Percentiles rank a stretch among this genome's conserved stretches.
phyloP scores from a whole-genome alignment of 2,329 filamentous ascomycete species.

The Ceratocystis albifundus region DNA sequence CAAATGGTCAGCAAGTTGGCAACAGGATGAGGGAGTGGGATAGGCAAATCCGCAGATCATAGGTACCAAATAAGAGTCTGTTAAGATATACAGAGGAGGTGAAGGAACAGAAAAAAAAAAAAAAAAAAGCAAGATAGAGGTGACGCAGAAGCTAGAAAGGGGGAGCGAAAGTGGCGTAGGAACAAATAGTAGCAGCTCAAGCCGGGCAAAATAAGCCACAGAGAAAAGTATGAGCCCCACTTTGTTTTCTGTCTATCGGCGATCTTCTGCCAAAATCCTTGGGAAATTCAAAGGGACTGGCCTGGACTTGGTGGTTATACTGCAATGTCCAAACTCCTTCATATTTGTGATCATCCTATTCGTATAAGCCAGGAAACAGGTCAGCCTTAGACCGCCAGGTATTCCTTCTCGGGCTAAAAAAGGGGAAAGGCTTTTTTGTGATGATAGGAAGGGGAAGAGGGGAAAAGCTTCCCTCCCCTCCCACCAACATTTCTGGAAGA shows the following conservation, averaged over 20 bases:
- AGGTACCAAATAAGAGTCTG: neutral
- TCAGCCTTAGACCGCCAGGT: neutral
- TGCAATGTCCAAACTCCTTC: neutral
- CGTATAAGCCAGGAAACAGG: neutral
- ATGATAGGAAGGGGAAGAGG: neutral
- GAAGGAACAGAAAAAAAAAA: no score
- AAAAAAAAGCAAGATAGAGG: neutral
- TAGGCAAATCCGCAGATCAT: neutral
- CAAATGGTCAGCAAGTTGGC: conserved; percentile 1
- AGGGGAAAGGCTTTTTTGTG: neutral
- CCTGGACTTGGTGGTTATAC: no score
- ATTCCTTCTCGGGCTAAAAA: neutral
- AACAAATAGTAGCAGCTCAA: neutral
- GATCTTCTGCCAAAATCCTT: conserved; percentile 7
- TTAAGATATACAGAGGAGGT: neutral
- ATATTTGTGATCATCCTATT: neutral
- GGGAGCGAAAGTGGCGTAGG: neutral
- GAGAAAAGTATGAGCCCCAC: neutral
- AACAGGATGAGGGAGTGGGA: neutral
- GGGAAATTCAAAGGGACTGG: neutral
- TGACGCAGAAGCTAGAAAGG: neutral
- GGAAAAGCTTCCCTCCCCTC: neutral
- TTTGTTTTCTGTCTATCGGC: neutral
- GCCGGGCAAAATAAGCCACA: neutral
- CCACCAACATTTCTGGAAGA: neutral